Evolutionary conservation across 1,284 basidiomycete species (phyloP).

Genomic region (Heterobasidion parviporum): DNA sequence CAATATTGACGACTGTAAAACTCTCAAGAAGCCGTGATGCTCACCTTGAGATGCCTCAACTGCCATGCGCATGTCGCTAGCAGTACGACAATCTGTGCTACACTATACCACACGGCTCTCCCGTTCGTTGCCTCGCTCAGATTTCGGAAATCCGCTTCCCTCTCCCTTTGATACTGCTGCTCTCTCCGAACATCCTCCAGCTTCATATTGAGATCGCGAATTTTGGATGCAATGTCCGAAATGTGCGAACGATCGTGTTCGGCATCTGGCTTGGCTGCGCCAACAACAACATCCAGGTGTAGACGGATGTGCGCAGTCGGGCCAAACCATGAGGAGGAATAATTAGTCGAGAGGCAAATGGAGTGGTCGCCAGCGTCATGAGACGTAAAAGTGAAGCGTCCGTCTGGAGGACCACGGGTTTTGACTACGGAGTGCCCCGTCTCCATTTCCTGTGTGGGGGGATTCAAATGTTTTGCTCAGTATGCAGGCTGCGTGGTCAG

Average conservation of each 20-base stretch:
- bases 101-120: conserved; percentile 88
- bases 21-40: conserved; percentile 16
- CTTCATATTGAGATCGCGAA: conserved; percentile 89
- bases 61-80: conserved; percentile 89
- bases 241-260: conserved; percentile 86
- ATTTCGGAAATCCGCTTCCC: conserved; percentile 88
- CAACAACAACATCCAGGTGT: conserved; percentile 91
- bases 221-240: conserved; percentile 76
- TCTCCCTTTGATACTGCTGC: conserved; percentile 96
- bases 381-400: conserved; percentile 95
- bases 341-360: conserved; percentile 90
- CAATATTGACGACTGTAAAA: conserved; percentile 5
- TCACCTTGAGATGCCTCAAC: conserved; percentile 82
- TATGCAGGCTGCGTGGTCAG: background rate
- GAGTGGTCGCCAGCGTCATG: conserved; percentile 96
- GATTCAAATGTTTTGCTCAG: background rate
- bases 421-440: conserved; percentile 73
- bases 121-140: conserved; percentile 86
- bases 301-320: conserved; percentile 85
- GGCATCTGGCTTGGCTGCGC: conserved; percentile 72
- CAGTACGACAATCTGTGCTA: conserved; percentile 82
- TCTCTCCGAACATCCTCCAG: conserved; percentile 90
- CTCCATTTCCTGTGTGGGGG: conserved; percentile 60
- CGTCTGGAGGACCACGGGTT: conserved; percentile 83
- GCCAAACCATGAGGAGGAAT: conserved; percentile 73